Evolutionary conservation across 2,329 filamentous ascomycete genomes (phyloP).

Genomic region (Claviceps sorghi): DNA sequence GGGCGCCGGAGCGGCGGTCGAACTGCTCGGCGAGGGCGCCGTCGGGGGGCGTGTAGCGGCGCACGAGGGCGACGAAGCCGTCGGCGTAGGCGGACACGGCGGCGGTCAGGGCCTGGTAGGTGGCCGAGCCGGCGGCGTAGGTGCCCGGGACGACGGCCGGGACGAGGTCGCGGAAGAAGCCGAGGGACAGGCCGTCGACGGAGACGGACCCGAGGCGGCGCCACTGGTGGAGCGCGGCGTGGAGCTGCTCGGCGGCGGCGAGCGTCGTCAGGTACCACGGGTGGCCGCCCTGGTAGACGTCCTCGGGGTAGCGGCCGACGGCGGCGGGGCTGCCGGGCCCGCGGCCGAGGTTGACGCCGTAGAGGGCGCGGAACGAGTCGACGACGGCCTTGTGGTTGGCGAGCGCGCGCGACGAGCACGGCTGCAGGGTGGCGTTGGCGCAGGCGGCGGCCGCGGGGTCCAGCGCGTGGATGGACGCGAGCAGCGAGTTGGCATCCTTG

Average conservation of each 20-base stretch:
- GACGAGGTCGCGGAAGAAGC: constrained; percentile 57
- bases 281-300: constrained; percentile 63
- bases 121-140: constrained; percentile 33
- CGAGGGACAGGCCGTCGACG: constrained; percentile 48
- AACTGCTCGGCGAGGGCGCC: constrained; percentile 56
- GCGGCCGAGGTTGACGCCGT: constrained; percentile 54
- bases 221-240: constrained; percentile 63
- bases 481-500: constrained; percentile 57
- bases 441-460: constrained; percentile 52
- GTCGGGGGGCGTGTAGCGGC: constrained; percentile 43
- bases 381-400: constrained; percentile 64
- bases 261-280: constrained; percentile 70
- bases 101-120: constrained; percentile 39
- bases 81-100: constrained; percentile 45
- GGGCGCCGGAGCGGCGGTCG: constrained; percentile 31
- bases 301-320: constrained; percentile 55
- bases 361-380: constrained; percentile 60
- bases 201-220: constrained; percentile 45
- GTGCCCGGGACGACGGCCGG: constrained; percentile 45
- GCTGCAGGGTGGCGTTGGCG: constrained; percentile 61
- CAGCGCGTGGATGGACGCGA: constrained; percentile 53
- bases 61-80: constrained; percentile 44
- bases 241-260: constrained; percentile 67
- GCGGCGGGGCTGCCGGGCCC: constrained; percentile 43
- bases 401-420: constrained; percentile 54